Base-by-base conservation (phyloP, 1,284 basidiomycete species). In the Omphalotus olearius region DNA sequence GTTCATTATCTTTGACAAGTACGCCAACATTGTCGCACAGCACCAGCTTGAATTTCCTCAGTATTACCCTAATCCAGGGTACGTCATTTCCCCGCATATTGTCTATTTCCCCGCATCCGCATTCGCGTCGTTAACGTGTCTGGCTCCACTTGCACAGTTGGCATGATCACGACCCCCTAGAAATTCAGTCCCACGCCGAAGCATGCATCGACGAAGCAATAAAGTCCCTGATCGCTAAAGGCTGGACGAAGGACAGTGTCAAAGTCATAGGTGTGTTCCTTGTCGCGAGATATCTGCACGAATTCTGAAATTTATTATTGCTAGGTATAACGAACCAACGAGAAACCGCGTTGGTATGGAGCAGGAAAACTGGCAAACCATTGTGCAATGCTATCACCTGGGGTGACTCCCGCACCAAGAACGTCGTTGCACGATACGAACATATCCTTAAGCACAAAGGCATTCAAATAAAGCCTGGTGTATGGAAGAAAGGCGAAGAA, bases 271-370 rank as follows among this genome's bases (percentile, higher is more conserved):
- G 92, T 91, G 61, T 56, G 82, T 33, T 25, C 44, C 28, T 33
- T 42, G 47, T 43, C 43, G 38, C 48, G 26, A 11, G 28, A 28
- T 37, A 26, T 20, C 9, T 16, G 28, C 52, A 37, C 39, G 42
- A 23, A 53, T 48, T 40, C 53, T 53, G 13, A 33, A 2, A 10
- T 55, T 61, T 2, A 56, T 57, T 57, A 53, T 58, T 26, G 17
- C 14, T 63, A 91, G 91, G 95, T 39, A 92, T 98, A 70, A 98
- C 96, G 44, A 98, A 98, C 66, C 96, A 99, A 73, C 85, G 97
- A 53, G 96, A 99, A 69, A 98, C 96, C 5, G 88, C 95, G 1
- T 85, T 98, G 17, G 91, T 88, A 9, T 99, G 97, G 97, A 91
- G 91, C 66, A 82, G 87, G 57, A 79, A 76, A 62, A 96, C 93